Percentiles rank a stretch among this genome's conserved stretches.
Evolutionary conservation across 164 flowering plant genomes (phyloP).

Genomic region (Chloranthus sessilifolius): DNA sequence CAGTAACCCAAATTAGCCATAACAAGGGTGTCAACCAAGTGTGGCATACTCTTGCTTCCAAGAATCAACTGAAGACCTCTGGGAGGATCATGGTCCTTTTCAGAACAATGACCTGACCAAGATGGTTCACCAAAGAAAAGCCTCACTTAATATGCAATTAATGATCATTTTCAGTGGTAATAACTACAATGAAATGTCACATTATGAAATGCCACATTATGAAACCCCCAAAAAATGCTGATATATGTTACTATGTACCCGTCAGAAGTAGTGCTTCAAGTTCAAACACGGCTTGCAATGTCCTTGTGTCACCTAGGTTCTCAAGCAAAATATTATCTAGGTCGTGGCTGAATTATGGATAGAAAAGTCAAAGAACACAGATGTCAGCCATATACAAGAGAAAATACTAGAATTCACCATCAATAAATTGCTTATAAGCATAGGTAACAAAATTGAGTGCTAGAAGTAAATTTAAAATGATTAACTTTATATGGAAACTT

Average conservation of each 20-base stretch:
- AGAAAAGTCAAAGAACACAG: slow-evolving; percentile 4
- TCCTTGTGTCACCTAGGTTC: slow-evolving; percentile 80
- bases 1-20: slow-evolving; percentile 98
- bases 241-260: slow-evolving; percentile 38
- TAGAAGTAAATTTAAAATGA: too few relatives aligned
- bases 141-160: slow-evolving; percentile 1
- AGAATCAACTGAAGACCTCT: slow-evolving; percentile 95
- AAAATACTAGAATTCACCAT: not conserved
- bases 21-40: slow-evolving; percentile 93
- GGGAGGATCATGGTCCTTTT: slow-evolving; percentile 96
- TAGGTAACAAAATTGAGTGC: too few relatives aligned
- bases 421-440: too few relatives aligned
- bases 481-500: too few relatives aligned
- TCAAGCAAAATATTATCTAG: slow-evolving; percentile 97
- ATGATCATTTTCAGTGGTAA: too few relatives aligned
- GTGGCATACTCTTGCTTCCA: slow-evolving; percentile 78
- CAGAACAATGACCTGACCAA: slow-evolving; percentile 86
- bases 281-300: slow-evolving; percentile 91
- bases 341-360: slow-evolving; percentile 94
- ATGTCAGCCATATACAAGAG: not conserved
- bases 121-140: slow-evolving; percentile 7
- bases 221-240: too few relatives aligned
- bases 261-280: slow-evolving; percentile 95
- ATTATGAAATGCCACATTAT: not conserved
- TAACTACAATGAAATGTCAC: not conserved